Evolutionary conservation across 768 basidiomycete species (phyloP).

Genomic region (Psilocybe sp.): DNA sequence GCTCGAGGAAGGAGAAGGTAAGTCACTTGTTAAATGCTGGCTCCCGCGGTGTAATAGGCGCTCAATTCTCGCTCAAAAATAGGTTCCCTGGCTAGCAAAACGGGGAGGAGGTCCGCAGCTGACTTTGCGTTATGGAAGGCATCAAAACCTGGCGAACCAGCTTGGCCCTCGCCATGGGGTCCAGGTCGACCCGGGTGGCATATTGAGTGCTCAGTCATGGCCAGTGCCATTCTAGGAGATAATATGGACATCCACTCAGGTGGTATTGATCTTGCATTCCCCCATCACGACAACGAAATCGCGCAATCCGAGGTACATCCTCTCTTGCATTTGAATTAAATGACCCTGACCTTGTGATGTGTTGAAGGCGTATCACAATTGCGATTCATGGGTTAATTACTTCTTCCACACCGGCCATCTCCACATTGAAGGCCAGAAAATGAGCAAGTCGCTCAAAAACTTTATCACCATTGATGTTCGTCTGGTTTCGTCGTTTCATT

Average conservation of each 20-base stretch:
- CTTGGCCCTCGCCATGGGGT: slow-evolving; percentile 97
- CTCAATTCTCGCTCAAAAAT: slow-evolving; percentile 1
- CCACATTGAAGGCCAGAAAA: slow-evolving; percentile 97
- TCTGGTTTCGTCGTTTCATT: slow-evolving; percentile 4
- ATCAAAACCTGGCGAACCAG: slow-evolving; percentile 93
- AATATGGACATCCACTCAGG: slow-evolving; percentile 98
- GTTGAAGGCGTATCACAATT: slow-evolving; percentile 86
- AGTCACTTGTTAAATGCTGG: neutral
- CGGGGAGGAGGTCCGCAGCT: slow-evolving; percentile 72
- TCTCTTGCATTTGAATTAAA: slow-evolving; percentile 8
- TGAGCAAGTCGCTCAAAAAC: slow-evolving; percentile 99
- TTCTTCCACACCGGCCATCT: slow-evolving; percentile 98
- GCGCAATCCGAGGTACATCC: slow-evolving; percentile 86
- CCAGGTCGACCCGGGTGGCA: slow-evolving; percentile 97
- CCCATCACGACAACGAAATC: slow-evolving; percentile 98
- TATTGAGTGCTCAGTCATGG: slow-evolving; percentile 99
- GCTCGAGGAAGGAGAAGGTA: slow-evolving; percentile 91
- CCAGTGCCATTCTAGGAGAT: slow-evolving; percentile 82
- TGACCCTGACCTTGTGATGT: slow-evolving; percentile 3
- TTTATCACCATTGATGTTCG: slow-evolving; percentile 95
- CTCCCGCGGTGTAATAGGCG: neutral
- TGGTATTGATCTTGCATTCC: slow-evolving; percentile 96
- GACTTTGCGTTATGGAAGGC: slow-evolving; percentile 99
- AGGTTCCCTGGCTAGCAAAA: slow-evolving; percentile 42
- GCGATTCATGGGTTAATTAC: slow-evolving; percentile 95